phyloP scores from a whole-genome alignment of 345 rosid species.

The Psidium friedrichsthalianum region DNA sequence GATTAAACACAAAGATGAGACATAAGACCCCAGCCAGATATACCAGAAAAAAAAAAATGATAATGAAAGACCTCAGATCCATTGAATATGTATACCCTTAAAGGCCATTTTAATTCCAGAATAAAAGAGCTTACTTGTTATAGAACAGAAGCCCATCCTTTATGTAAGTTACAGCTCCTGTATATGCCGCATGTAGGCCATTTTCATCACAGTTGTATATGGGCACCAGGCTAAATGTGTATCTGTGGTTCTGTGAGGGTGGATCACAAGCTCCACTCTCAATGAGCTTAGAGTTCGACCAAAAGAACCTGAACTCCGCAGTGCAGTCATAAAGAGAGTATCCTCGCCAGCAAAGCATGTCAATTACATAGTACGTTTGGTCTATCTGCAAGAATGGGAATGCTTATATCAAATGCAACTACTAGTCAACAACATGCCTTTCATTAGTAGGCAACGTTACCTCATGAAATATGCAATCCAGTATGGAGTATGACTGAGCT shows the following conservation, averaged over 20 bases:
- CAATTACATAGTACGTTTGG: slow-evolving; percentile 89
- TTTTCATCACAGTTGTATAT: slow-evolving; percentile 57
- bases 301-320: slow-evolving; percentile 87
- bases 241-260: slow-evolving; percentile 66
- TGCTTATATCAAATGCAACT: background rate
- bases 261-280: slow-evolving; percentile 78
- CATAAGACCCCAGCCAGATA: background rate
- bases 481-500: slow-evolving; percentile 63
- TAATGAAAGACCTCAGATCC: background rate
- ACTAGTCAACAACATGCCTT: background rate
- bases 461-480: slow-evolving; percentile 96
- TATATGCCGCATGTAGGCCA: slow-evolving; percentile 59
- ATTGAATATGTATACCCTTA: background rate
- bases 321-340: slow-evolving; percentile 84
- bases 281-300: slow-evolving; percentile 81
- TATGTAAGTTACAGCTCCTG: slow-evolving; percentile 48
- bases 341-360: slow-evolving; percentile 91
- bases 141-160: slow-evolving; percentile 87
- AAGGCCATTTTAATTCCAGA: background rate
- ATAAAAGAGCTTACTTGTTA: slow-evolving; percentile 56
- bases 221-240: slow-evolving; percentile 50
- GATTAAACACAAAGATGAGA: background rate
- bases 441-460: slow-evolving; percentile 11
- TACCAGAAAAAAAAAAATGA: background rate
- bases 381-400: slow-evolving; percentile 35